Percentiles rank a stretch among this genome's conserved stretches.
phyloP scores from a whole-genome alignment of 768 basidiomycete genomes.

The Lactifluus subvellereus region DNA sequence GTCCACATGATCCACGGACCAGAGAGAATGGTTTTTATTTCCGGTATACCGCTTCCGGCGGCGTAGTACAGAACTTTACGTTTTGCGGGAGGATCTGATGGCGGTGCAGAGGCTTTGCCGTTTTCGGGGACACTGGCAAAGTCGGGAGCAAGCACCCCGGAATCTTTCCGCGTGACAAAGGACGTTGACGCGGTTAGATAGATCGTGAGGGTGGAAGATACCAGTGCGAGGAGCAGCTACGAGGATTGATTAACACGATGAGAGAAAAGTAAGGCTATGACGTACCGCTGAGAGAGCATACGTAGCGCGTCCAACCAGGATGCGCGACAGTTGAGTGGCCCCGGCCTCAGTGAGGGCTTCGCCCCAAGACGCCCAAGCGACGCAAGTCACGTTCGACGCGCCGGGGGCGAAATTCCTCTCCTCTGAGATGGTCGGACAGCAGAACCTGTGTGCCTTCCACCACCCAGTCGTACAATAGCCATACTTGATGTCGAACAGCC shows the following conservation, averaged over 20 bases:
- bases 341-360: slow-evolving; percentile 40
- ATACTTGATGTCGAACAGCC: slow-evolving; percentile 88
- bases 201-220: slow-evolving; percentile 78
- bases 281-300: slow-evolving; percentile 79
- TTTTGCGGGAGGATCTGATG: slow-evolving; percentile 31
- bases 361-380: slow-evolving; percentile 74
- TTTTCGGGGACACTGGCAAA: slow-evolving; percentile 32
- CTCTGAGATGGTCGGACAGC: slow-evolving; percentile 49
- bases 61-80: slow-evolving; percentile 87
- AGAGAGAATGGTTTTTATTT: slow-evolving; percentile 91
- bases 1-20: slow-evolving; percentile 39
- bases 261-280: slow-evolving; percentile 14
- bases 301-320: slow-evolving; percentile 54
- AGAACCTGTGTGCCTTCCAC: slow-evolving; percentile 76
- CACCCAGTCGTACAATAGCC: slow-evolving; percentile 72
- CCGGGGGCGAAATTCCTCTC: slow-evolving; percentile 8
- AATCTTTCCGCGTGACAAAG: slow-evolving; percentile 86
- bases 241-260: background rate
- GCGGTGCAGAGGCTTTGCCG: slow-evolving; percentile 22
- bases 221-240: slow-evolving; percentile 66
- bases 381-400: slow-evolving; percentile 42
- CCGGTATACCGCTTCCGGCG: slow-evolving; percentile 93
- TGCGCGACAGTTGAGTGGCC: slow-evolving; percentile 33
- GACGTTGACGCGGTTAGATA: slow-evolving; percentile 83
- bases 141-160: slow-evolving; percentile 52